phyloP scores from a whole-genome alignment of 1,284 basidiomycete species.

The Rhodotorula sp. region DNA sequence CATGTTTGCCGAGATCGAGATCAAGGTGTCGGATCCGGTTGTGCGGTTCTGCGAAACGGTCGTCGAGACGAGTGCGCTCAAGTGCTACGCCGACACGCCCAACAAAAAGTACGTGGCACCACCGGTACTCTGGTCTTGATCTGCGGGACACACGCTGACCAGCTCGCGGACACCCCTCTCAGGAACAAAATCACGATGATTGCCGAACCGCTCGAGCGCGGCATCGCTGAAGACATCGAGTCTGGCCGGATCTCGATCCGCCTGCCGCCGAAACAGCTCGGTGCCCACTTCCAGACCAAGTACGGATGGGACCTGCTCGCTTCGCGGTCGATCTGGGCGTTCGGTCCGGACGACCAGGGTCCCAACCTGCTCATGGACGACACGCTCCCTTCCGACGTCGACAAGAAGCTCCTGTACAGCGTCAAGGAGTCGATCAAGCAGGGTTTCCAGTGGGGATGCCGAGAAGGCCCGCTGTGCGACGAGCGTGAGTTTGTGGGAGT shows the following conservation, averaged over 20 bases:
- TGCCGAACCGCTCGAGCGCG: slow-evolving; percentile 88
- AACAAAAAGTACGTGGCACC: slow-evolving; percentile 79
- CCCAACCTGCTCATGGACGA: slow-evolving; percentile 94
- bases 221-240: slow-evolving; percentile 92
- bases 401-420: slow-evolving; percentile 85
- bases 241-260: slow-evolving; percentile 84
- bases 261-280: slow-evolving; percentile 89
- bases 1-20: slow-evolving; percentile 96
- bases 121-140: too few relatives aligned
- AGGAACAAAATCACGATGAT: slow-evolving; percentile 94
- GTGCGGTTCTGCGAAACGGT: slow-evolving; percentile 99
- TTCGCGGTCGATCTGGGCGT: slow-evolving; percentile 99
- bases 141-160: neutral
- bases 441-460: slow-evolving; percentile 98
- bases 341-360: slow-evolving; percentile 93
- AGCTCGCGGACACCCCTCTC: slow-evolving; percentile 53
- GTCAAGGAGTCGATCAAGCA: slow-evolving; percentile 96
- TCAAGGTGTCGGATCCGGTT: slow-evolving; percentile 98
- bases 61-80: slow-evolving; percentile 93
- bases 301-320: slow-evolving; percentile 99
- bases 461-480: slow-evolving; percentile 96
- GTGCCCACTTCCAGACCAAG: slow-evolving; percentile 89
- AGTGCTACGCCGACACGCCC: slow-evolving; percentile 97
- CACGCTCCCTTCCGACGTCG: slow-evolving; percentile 91
- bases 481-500: slow-evolving; percentile 70